A percentile compares a stretch with the other conserved stretches of the same genome.
These are phyloP conservation scores for Endoconidiophora polonica DNA, from an alignment of 2,329 filamentous ascomycete genomes.

Conservation along the genomic window DNA sequence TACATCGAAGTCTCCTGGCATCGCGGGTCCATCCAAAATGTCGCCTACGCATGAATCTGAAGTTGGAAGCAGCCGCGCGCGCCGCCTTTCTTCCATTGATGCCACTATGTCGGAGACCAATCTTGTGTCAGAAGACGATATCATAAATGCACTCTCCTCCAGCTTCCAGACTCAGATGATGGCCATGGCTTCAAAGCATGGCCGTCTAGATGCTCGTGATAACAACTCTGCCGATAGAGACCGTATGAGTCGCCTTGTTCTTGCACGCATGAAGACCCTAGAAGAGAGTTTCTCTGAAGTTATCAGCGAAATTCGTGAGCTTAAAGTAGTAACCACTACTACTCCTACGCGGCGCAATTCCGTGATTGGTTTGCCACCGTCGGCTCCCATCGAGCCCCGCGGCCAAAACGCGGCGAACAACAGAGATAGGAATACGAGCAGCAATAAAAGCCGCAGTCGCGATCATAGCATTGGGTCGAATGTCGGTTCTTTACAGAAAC, in stretches of 20 bases:
- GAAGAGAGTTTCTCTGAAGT: constrained; percentile 84
- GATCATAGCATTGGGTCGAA: not conserved
- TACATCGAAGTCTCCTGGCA: constrained; percentile 20
- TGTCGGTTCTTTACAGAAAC: not conserved
- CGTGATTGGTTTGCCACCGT: constrained; percentile 16
- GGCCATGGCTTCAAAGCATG: constrained; percentile 46
- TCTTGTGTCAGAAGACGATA: constrained; percentile 37
- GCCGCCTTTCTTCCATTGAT: constrained; percentile 47
- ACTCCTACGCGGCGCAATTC: constrained; percentile 35
- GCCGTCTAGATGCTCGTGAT: constrained; percentile 34
- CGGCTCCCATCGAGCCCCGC: not conserved
- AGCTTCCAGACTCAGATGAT: constrained; percentile 67
- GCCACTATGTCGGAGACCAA: constrained; percentile 60
- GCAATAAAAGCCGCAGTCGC: constrained; percentile 1
- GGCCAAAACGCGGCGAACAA: not conserved
- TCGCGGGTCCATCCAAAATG: constrained; percentile 5
- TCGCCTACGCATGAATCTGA: constrained; percentile 2
- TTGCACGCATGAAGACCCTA: constrained; percentile 81
- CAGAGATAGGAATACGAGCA: not conserved
- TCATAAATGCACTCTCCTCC: constrained; percentile 47
- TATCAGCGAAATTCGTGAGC: constrained; percentile 59
- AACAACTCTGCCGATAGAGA: constrained; percentile 32
- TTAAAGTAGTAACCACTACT: constrained; percentile 28
- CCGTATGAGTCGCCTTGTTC: constrained; percentile 62
- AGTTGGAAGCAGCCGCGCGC: constrained; percentile 17